Evolutionary conservation across 495 filamentous ascomycete species (phyloP), one percentile per base, ranked within the genome.

Genomic region (Penicillium simplicissimum): DNA sequence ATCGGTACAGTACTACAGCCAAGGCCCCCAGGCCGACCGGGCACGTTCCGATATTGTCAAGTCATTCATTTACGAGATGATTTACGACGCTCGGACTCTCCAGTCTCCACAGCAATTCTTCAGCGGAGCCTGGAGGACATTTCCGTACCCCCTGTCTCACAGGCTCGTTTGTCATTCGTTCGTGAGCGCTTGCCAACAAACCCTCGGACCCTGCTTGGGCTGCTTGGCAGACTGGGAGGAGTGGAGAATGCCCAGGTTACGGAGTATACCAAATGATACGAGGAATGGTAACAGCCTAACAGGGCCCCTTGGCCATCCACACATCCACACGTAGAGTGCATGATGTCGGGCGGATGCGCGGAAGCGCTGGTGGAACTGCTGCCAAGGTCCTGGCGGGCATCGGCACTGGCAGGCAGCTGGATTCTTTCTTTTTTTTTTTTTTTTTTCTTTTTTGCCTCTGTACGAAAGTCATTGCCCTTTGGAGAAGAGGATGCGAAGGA

Each of bases 391-490:
- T 23, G 9, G 25, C 48, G 13, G n/a, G 2, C 6, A 25, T 25
- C 23, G 23, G 23, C 23, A 31, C 28, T 31, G 28, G 48, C 48
- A 52, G 48, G 48, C 48, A 52, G 25, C 48, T 19, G 48, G 23
- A 17, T 33, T 52, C 8, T 51, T 13, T 6, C n/a, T n/a, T n/a
- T 64, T 17, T 5, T n/a, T 45, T 45, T 64, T 17, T 5, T n/a
- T 45, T 45, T n/a, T n/a, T n/a, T n/a, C n/a, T 64, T 17, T 5
- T n/a, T 45, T 45, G 42, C 1, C 10, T 1, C 13, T 0, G 5
- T 45, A 9, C 40, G 17, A 19, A 19, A 17, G 28, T 7, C 4
- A 31, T 31, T 17, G n/a, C 42, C 17, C 19, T 21, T 43, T 17
- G 5, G 17, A 40, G 37, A 14, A 40, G 15, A 42, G 6, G 40